A percentile compares a stretch with the other conserved stretches of the same genome.
Evolutionary conservation across 2,329 filamentous ascomycete genomes (phyloP).

Genomic region (Diaporthe ampelina): DNA sequence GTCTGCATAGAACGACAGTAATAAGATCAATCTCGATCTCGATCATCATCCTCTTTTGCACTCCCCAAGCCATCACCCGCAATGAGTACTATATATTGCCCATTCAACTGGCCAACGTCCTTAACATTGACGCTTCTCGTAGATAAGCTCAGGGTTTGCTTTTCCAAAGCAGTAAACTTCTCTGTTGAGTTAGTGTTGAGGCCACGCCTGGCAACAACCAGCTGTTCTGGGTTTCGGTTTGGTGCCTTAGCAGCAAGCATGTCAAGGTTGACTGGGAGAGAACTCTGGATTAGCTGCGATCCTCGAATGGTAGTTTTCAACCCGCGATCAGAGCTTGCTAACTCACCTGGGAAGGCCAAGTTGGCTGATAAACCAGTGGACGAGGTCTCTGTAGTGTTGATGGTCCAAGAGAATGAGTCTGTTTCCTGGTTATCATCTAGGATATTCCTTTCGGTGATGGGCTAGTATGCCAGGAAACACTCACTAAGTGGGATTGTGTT

Average conservation of each 20-base stretch:
- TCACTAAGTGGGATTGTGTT: conserved; percentile 3
- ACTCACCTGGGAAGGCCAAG: not conserved
- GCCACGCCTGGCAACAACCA: not conserved
- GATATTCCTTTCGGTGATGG: not conserved
- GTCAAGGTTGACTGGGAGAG: not conserved
- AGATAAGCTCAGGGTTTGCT: not conserved
- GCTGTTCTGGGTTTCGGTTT: not conserved
- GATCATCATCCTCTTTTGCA: not conserved
- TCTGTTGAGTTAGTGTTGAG: not conserved
- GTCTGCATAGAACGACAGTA: not conserved
- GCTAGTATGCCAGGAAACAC: not conserved
- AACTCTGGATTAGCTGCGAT: not conserved
- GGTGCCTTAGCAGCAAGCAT: conserved; percentile 19
- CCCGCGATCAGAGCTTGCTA: not conserved
- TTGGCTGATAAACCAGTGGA: not conserved
- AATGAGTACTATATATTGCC: conserved; percentile 1
- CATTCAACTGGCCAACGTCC: not conserved
- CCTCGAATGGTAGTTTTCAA: too few species aligned
- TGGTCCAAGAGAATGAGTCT: conserved; percentile 7
- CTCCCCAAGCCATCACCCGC: not conserved
- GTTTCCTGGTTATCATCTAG: not conserved
- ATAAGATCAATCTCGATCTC: not conserved
- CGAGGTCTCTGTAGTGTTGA: not conserved
- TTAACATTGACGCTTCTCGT: not conserved
- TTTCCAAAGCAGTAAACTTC: conserved; percentile 2